phyloP scores from a whole-genome alignment of 352 stramenopile species.

The Pythium graminicola region DNA sequence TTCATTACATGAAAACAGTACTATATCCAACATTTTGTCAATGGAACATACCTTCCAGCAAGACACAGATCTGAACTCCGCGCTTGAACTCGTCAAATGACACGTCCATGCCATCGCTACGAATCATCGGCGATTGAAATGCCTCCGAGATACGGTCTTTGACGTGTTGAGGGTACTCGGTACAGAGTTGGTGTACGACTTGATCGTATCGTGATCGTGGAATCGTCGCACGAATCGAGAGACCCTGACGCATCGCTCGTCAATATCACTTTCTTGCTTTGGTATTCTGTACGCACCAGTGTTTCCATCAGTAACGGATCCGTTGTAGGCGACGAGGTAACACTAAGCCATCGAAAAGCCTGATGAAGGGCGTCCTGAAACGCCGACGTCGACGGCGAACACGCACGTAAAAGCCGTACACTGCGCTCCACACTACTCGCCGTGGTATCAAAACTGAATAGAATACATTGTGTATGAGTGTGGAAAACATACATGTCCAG shows the following conservation, averaged over 20 bases:
- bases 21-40: too few species aligned
- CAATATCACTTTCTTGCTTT: too few species aligned
- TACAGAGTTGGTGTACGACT: neutral
- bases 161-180: conserved; percentile 4
- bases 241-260: too few species aligned
- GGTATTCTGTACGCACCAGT: neutral
- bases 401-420: conserved; percentile 4
- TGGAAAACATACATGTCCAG: neutral
- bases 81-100: conserved; percentile 6
- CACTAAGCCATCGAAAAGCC: conserved; percentile 6
- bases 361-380: conserved; percentile 1
- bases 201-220: neutral
- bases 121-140: neutral
- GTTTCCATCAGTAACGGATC: neutral
- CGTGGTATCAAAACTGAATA: conserved; percentile 8
- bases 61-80: conserved; percentile 7
- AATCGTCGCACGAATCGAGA: neutral
- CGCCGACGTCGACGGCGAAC: neutral
- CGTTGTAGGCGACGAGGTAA: neutral
- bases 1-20: too few species aligned
- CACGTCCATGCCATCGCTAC: neutral
- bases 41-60: conserved; percentile 19
- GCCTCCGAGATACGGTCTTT: conserved; percentile 5
- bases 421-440: neutral
- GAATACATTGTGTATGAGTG: too few species aligned